Percentiles rank a stretch among this genome's conserved stretches.
Evolutionary conservation across 1,284 basidiomycete species (phyloP).

Genomic region (Flammula alnicola): DNA sequence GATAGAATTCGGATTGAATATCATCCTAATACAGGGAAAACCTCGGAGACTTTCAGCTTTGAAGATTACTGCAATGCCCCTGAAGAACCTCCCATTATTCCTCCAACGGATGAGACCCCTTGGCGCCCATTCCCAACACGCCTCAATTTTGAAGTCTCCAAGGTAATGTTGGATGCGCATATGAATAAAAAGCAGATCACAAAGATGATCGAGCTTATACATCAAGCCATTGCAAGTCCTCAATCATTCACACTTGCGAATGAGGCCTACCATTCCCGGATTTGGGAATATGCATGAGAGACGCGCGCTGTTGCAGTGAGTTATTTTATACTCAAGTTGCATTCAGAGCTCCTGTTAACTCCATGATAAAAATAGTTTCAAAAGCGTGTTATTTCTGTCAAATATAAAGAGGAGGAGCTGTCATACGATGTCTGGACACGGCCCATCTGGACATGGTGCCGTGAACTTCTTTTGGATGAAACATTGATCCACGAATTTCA

Average conservation of each 20-base stretch:
- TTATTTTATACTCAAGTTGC: slow-evolving; percentile 1
- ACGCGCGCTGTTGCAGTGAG: slow-evolving; percentile 5
- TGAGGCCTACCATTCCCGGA: slow-evolving; percentile 3
- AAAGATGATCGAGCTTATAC: slow-evolving; percentile 2
- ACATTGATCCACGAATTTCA: slow-evolving; percentile 19
- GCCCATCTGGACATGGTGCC: slow-evolving; percentile 30
- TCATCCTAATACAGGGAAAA: no score
- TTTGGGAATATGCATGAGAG: slow-evolving; percentile 14
- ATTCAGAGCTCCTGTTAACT: not conserved
- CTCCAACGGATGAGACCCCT: slow-evolving; percentile 2
- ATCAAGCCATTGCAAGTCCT: not conserved
- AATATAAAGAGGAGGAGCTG: slow-evolving; percentile 7
- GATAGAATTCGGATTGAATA: no score
- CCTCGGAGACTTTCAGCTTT: no score
- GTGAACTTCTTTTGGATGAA: slow-evolving; percentile 21
- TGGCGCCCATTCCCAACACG: slow-evolving; percentile 21
- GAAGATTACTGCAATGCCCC: no score
- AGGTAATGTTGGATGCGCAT: slow-evolving; percentile 10
- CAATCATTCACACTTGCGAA: slow-evolving; percentile 6
- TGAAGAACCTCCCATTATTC: no score
- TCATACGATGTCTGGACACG: slow-evolving; percentile 13
- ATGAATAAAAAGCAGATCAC: slow-evolving; percentile 8
- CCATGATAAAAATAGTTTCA: slow-evolving; percentile 9
- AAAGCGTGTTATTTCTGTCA: slow-evolving; percentile 1
- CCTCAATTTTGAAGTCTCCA: slow-evolving; percentile 22